Conservation (phyloP, 179 eudicot genomes). For the Actinidia polygama region DNA sequence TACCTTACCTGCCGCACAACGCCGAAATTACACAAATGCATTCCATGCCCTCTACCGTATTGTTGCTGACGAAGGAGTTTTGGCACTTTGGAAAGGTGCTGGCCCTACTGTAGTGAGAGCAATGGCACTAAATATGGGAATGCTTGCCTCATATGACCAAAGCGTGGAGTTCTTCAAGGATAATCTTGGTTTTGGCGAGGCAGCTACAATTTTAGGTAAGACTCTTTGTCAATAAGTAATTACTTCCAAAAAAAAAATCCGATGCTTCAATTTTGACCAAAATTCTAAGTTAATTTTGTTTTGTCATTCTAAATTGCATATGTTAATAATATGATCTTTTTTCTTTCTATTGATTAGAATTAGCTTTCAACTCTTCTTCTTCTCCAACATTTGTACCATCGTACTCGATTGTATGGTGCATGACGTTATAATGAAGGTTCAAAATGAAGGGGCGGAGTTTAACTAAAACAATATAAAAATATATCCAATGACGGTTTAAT, state of each 20-base stretch:
- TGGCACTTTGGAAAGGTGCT: conserved; percentile 94
- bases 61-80: conserved; percentile 80
- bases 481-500: background rate
- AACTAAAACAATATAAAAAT: background rate
- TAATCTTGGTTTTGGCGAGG: conserved; percentile 73
- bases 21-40: conserved; percentile 86
- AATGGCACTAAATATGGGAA: conserved; percentile 99
- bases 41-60: conserved; percentile 91
- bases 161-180: conserved; percentile 84
- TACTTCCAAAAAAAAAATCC: background rate
- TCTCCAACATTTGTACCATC: too few relatives aligned
- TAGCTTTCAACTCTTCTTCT: background rate
- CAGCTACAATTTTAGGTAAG: conserved; percentile 78
- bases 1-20: conserved; percentile 85
- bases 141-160: conserved; percentile 98
- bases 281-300: too few relatives aligned
- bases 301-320: too few relatives aligned
- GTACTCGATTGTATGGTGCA: background rate
- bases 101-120: conserved; percentile 99
- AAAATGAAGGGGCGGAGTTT: background rate
- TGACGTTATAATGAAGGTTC: background rate
- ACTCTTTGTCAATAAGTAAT: background rate
- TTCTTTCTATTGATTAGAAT: background rate
- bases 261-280: background rate
- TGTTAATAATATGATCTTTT: background rate